Conservation (phyloP, 108 stramenopile genomes). For the Conticribra guillardii region DNA sequence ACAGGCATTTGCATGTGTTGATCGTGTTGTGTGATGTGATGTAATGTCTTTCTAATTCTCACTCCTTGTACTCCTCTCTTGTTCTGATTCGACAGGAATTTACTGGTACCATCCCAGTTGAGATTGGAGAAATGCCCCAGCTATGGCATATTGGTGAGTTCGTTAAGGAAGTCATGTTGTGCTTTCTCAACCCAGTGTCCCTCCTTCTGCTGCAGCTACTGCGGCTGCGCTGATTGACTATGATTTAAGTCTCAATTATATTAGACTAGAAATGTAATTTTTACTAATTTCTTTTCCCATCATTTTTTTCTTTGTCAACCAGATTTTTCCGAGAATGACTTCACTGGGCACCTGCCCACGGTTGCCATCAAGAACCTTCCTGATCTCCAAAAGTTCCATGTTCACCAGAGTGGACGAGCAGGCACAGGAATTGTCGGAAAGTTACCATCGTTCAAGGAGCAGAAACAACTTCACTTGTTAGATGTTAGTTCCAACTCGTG, state of each 20-base stretch:
- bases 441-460: slow-evolving; percentile 58
- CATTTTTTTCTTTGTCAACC: neutral
- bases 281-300: neutral
- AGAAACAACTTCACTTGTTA: slow-evolving; percentile 56
- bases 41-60: neutral
- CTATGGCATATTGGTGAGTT: slow-evolving; percentile 60
- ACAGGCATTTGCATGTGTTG: too few relatives aligned
- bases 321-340: slow-evolving; percentile 56
- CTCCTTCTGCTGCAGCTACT: too few relatives aligned
- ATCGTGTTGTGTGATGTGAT: too few relatives aligned
- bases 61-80: neutral
- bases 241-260: too few relatives aligned
- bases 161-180: neutral
- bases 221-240: too few relatives aligned
- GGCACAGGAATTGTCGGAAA: slow-evolving; percentile 56
- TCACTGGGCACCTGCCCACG: slow-evolving; percentile 45
- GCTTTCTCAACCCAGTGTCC: neutral
- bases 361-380: slow-evolving; percentile 44
- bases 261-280: too few relatives aligned
- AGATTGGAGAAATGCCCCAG: slow-evolving; percentile 63
- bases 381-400: slow-evolving; percentile 58
- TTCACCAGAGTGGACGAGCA: slow-evolving; percentile 47
- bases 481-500: slow-evolving; percentile 60
- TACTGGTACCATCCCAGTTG: slow-evolving; percentile 60
- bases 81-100: slow-evolving; percentile 41